Evolutionary conservation across 2,329 filamentous ascomycete genomes (phyloP).

Genomic region (Gnomoniopsis sp.): DNA sequence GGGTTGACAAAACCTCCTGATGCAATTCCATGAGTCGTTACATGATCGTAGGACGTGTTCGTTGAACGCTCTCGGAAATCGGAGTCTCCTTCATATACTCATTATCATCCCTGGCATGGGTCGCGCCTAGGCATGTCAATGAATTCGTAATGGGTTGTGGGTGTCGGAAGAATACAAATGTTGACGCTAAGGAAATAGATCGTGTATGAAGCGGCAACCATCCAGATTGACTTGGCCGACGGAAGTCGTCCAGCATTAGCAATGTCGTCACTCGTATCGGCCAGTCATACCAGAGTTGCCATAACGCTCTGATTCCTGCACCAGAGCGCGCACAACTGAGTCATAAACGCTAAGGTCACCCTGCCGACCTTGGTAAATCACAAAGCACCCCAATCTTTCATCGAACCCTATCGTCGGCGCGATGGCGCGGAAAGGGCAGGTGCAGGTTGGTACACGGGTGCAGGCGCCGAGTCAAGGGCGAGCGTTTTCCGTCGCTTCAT

Average conservation of each 20-base stretch:
- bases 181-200: slow-evolving; percentile 6
- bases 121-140: slow-evolving; percentile 6
- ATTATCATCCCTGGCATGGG: slow-evolving; percentile 18
- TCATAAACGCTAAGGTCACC: neutral
- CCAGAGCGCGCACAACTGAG: slow-evolving; percentile 1
- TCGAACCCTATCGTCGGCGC: slow-evolving; percentile 9
- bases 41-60: neutral
- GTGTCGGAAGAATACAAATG: slow-evolving; percentile 18
- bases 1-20: neutral
- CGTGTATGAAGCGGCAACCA: neutral
- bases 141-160: slow-evolving; percentile 16
- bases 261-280: slow-evolving; percentile 9
- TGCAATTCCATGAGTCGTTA: neutral
- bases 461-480: slow-evolving; percentile 28
- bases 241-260: slow-evolving; percentile 15
- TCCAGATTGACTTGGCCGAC: slow-evolving; percentile 5
- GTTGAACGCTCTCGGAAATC: slow-evolving; percentile 1
- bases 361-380: neutral
- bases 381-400: neutral
- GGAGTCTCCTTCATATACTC: slow-evolving; percentile 15
- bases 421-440: slow-evolving; percentile 25
- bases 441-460: slow-evolving; percentile 28
- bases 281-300: slow-evolving; percentile 9
- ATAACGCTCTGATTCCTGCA: slow-evolving; percentile 16
- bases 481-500: slow-evolving; percentile 34